Base-by-base conservation (phyloP, 75 land plant species). In the Isoetes taiwanensis region DNA sequence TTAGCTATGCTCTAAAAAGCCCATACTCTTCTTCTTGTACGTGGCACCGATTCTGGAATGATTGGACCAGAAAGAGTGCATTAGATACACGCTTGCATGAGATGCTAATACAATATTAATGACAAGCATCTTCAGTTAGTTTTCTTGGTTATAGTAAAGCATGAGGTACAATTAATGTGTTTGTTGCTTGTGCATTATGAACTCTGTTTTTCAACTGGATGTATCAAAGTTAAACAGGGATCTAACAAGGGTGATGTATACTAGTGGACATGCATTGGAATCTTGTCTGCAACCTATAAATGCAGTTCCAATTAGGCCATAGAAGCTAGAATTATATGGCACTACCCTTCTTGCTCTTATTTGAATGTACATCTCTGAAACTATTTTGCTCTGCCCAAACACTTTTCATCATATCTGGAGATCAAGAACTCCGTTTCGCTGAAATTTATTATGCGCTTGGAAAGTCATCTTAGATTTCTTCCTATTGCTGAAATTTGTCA, bases 151-250 rank as follows among this genome's bases (percentile, higher is more conserved):
- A n/a, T n/a, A n/a, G n/a, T n/a, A n/a, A n/a, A n/a, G n/a, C n/a
- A n/a, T n/a, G n/a, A n/a, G n/a, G n/a, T n/a, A n/a, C n/a, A n/a
- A n/a, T n/a, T n/a, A n/a, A n/a, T n/a, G n/a, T n/a, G n/a, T n/a
- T n/a, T n/a, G n/a, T n/a, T n/a, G n/a, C n/a, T n/a, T n/a, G n/a
- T n/a, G n/a, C n/a, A n/a, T n/a, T n/a, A n/a, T n/a, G n/a, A n/a
- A n/a, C n/a, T 10, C 3, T 59, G 5, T 42, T 59, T 41, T 17
- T n/a, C n/a, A n/a, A 24, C 80, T 86, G 94, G 97, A 90, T 67
- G 65, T 90, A 28, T 78, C 94, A 34, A 90, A 90, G 69, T 62
- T 91, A 43, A 91, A 91, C 59, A 78, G 97, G 57, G 89, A 91
- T 72, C 89, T 85, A 38, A 59, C 84, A 19, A 73, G 61, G 32